Evolutionary conservation across 2,329 filamentous ascomycete genomes (phyloP).

Genomic region (Ophiostoma tasmaniense): DNA sequence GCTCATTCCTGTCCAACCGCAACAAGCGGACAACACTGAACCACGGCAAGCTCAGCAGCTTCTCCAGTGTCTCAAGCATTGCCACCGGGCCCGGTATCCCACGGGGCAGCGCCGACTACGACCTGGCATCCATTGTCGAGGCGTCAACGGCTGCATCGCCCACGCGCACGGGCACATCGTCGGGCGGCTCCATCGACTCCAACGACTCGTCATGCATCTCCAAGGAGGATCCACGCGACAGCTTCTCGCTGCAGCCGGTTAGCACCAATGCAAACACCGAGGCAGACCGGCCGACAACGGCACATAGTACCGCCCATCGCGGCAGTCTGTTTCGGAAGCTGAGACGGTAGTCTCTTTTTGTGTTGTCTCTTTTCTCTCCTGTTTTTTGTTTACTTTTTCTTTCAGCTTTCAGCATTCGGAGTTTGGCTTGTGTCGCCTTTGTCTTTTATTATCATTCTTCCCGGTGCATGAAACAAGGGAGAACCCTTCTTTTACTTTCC

Average conservation of each 20-base stretch:
- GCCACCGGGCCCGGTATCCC: not conserved
- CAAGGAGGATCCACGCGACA: constrained; percentile 35
- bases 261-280: not conserved
- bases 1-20: constrained; percentile 37
- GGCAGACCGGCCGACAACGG: not conserved
- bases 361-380: not conserved
- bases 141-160: not conserved
- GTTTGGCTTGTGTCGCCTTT: not conserved
- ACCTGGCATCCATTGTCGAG: constrained; percentile 19
- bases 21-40: constrained; percentile 40
- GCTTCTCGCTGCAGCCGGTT: constrained; percentile 22
- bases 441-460: not conserved
- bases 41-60: constrained; percentile 34
- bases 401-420: not conserved
- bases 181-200: constrained; percentile 12
- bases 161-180: constrained; percentile 13
- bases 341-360: constrained; percentile 1
- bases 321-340: constrained; percentile 19
- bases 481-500: not conserved
- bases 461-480: not conserved
- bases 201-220: constrained; percentile 20
- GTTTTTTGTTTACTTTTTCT: not conserved
- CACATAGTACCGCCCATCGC: not conserved
- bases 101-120: not conserved
- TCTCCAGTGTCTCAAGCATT: not conserved